Evolutionary conservation across 2,329 filamentous ascomycete genomes (phyloP).

Genomic region (Sarocladium strictum): DNA sequence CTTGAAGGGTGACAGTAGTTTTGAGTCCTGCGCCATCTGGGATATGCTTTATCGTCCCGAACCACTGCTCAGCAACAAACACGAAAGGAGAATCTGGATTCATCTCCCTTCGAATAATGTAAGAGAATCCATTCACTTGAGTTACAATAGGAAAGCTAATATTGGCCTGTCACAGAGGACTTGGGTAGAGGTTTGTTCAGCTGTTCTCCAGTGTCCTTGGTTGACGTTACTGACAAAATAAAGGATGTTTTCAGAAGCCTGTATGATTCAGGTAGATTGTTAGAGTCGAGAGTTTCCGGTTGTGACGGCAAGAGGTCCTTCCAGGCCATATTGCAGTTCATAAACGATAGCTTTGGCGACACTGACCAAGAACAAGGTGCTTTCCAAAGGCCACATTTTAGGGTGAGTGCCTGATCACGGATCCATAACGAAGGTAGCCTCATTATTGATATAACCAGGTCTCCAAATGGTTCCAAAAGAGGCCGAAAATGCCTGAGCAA

Average conservation of each 20-base stretch:
- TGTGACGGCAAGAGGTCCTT: background rate
- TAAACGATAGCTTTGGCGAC: background rate
- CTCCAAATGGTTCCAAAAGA: background rate
- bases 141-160: no score
- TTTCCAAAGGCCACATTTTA: background rate
- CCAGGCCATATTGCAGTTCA: background rate
- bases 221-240: background rate
- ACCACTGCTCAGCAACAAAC: background rate
- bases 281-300: background rate
- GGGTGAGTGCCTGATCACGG: background rate
- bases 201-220: background rate
- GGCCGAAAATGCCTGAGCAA: background rate
- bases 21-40: background rate
- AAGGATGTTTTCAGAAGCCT: conserved; percentile 2
- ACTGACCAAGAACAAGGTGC: background rate
- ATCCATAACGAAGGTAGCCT: no score
- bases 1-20: background rate
- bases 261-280: background rate
- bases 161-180: background rate
- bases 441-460: background rate
- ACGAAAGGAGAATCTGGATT: background rate
- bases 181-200: conserved; percentile 2
- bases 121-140: no score
- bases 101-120: conserved; percentile 6
- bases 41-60: background rate